A percentile compares a stretch with the other conserved stretches of the same genome.
Conservation (phyloP, 768 basidiomycete genomes). For the Hygrophorus russula region DNA sequence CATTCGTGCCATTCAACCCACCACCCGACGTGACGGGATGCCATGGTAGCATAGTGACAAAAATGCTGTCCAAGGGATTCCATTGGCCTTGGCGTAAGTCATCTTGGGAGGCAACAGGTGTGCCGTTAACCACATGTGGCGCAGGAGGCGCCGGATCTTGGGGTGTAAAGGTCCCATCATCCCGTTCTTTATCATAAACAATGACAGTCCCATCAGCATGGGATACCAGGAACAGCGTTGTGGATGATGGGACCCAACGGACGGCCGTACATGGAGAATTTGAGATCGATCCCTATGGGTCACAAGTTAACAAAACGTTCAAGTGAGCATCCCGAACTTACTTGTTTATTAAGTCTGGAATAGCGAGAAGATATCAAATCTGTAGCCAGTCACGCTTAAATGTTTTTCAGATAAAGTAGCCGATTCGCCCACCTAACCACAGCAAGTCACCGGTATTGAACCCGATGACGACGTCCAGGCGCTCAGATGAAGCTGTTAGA, state of each 20-base stretch:
- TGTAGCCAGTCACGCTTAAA: slow-evolving; percentile 18
- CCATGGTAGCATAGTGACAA: slow-evolving; percentile 81
- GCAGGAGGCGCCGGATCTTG: slow-evolving; percentile 35
- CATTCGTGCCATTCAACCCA: slow-evolving; percentile 15
- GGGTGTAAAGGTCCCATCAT: slow-evolving; percentile 67
- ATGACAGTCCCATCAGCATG: slow-evolving; percentile 86
- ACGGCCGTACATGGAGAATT: slow-evolving; percentile 81
- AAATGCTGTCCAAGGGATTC: slow-evolving; percentile 68
- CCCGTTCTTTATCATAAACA: slow-evolving; percentile 85
- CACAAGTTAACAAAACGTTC: not conserved
- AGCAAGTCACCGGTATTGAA: slow-evolving; percentile 92
- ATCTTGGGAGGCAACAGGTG: slow-evolving; percentile 17
- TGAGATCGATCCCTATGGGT: slow-evolving; percentile 58
- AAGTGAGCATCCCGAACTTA: slow-evolving; percentile 15
- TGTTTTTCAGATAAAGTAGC: slow-evolving; percentile 4
- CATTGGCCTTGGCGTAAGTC: slow-evolving; percentile 37
- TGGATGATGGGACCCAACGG: slow-evolving; percentile 75
- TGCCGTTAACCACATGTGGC: slow-evolving; percentile 15
- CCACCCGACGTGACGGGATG: slow-evolving; percentile 50
- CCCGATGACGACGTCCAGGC: slow-evolving; percentile 83
- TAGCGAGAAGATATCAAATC: slow-evolving; percentile 77
- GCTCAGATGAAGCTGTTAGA: slow-evolving; percentile 64
- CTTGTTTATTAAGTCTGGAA: slow-evolving; percentile 82
- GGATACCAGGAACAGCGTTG: slow-evolving; percentile 74
- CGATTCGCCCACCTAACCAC: slow-evolving; percentile 66